Conservation (phyloP, 2,329 filamentous ascomycete species). For the Monilinia fructicola region DNA sequence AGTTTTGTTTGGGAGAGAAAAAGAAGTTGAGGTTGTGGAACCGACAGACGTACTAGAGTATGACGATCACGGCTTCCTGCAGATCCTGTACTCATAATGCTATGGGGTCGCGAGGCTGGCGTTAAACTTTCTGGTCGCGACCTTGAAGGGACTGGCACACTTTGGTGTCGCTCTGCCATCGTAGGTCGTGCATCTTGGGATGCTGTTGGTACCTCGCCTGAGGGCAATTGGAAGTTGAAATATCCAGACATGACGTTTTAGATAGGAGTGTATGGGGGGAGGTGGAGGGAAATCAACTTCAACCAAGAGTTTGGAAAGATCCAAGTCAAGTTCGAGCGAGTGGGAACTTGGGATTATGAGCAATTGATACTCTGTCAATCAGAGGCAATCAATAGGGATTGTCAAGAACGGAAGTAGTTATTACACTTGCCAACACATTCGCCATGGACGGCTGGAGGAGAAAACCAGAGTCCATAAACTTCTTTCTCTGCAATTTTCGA, state of each 20-base stretch:
- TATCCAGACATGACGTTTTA: conserved; percentile 16
- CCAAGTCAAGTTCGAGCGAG: background rate
- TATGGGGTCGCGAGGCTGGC: conserved; percentile 17
- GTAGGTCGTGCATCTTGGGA: conserved; percentile 13
- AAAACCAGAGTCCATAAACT: background rate
- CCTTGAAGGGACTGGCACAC: conserved; percentile 1
- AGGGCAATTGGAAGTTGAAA: conserved; percentile 20
- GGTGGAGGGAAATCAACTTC: background rate
- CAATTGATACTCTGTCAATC: background rate
- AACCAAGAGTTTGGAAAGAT: background rate
- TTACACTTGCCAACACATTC: conserved; percentile 22
- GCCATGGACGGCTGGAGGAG: background rate
- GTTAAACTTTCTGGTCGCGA: conserved; percentile 12
- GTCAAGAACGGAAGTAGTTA: conserved; percentile 4
- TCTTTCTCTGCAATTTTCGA: conserved; percentile 3
- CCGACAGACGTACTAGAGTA: conserved; percentile 25
- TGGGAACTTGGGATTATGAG: conserved; percentile 7
- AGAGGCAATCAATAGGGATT: background rate
- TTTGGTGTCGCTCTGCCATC: conserved; percentile 26
- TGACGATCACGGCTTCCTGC: conserved; percentile 24
- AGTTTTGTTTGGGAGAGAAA: background rate
- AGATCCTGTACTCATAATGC: conserved; percentile 27
- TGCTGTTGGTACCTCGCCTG: conserved; percentile 6
- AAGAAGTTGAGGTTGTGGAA: background rate
- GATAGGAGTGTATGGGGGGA: background rate